phyloP scores from a whole-genome alignment of 176 grass and related monocot genomes.

The Triticum urartu region DNA sequence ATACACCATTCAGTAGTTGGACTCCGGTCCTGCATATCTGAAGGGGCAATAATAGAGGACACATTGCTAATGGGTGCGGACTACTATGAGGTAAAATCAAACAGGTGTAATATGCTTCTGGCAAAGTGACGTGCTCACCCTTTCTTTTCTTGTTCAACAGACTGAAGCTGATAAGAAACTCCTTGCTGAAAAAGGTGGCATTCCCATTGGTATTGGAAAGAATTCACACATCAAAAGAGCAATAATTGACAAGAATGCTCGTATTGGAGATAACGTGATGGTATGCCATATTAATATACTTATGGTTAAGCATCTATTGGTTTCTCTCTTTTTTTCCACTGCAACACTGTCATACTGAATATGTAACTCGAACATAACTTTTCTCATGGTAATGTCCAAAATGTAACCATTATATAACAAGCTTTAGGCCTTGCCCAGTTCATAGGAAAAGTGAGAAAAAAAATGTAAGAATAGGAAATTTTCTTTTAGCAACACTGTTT shows the following conservation, averaged over 20 bases:
- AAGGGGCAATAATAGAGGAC: constrained; percentile 93
- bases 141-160: constrained; percentile 33
- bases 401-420: not conserved
- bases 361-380: not conserved
- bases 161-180: constrained; percentile 82
- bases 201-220: constrained; percentile 92
- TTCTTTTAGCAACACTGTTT: not conserved
- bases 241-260: constrained; percentile 99
- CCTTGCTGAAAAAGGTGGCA: constrained; percentile 61
- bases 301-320: not conserved
- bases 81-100: constrained; percentile 85
- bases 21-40: constrained; percentile 92
- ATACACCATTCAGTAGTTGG: constrained; percentile 97
- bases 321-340: constrained; percentile 1
- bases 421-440: not conserved
- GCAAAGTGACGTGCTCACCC: constrained; percentile 18
- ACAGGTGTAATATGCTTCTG: constrained; percentile 20
- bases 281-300: constrained; percentile 41
- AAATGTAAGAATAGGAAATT: not conserved
- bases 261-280: constrained; percentile 93
- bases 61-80: constrained; percentile 96
- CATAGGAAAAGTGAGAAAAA: not conserved
- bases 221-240: constrained; percentile 85
- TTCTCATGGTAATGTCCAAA: not conserved
- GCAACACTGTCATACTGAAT: not conserved